Base-by-base conservation (phyloP, 139 green algal genomes). In the Tetradesmus lagerheimii region DNA sequence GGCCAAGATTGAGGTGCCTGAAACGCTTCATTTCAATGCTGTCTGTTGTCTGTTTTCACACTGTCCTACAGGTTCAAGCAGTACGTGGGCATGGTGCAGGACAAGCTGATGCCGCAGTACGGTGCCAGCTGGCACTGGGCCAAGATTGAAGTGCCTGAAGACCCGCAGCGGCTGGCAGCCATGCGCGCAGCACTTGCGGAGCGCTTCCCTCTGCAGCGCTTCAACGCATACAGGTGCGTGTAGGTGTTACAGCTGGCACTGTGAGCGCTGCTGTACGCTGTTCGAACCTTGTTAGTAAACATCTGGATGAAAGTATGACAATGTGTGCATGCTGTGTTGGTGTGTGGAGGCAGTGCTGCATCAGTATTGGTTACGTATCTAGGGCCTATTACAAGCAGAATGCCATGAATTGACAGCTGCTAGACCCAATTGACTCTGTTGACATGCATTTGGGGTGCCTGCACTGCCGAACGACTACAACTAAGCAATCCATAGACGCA, bases 81-180 rank as follows among this genome's bases (percentile, higher is more conserved):
- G 38, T 99, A 99, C 89, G 90, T 83, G 0, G 37, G 74, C 15
- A 90, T 97, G 47, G 93, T 97, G 67, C 93, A 98, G 80, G 92
- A 92, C 4, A 66, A 94, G 78, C 71, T 99, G 5, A 94, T 97
- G 90, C 93, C 96, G 3, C 93, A 94, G 57, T 99, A 98, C 80
- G 88, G 88, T 3, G 97, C 96, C 8, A 85, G 92, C 1, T 95
- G 96, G 95, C 98, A 99, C 94, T 99, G 98, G 98, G 98, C 98
- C 35, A 99, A 99, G 93, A 95, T 99, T 29, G 98, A 99, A 94
- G 50, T 92, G 88, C 39, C 93, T 1, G 78, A 87, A 15, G 78
- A 86, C 29, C 31, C 15, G 0, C 76, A 93, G 80, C 41, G 84
- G 11, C 79, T 90, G 81, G 75, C 87, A 39, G 57, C 53, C 14